Conservation (phyloP, 495 filamentous ascomycete genomes). For the Bacidia rubella region DNA sequence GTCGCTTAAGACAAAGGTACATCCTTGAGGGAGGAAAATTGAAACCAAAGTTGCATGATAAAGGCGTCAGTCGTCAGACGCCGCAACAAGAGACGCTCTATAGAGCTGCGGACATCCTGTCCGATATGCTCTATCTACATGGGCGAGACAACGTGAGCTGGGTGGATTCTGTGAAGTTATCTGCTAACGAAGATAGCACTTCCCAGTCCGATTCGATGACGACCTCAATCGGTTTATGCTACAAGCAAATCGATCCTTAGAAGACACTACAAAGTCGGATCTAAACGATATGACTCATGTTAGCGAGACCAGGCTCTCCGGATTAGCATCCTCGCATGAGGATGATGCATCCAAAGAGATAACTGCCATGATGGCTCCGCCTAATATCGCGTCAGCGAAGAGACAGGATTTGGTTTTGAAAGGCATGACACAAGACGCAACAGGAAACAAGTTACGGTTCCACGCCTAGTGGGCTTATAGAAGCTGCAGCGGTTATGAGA, state of each 20-base stretch:
- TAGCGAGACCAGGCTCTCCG: slow-evolving; percentile 20
- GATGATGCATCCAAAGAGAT: slow-evolving; percentile 2
- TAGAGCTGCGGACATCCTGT: slow-evolving; percentile 52
- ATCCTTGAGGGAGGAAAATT: slow-evolving; percentile 24
- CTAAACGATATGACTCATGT: slow-evolving; percentile 27
- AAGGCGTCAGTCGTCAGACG: slow-evolving; percentile 42
- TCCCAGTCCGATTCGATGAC: neutral
- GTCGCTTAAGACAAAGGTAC: slow-evolving; percentile 37
- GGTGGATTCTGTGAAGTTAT: too few relatives aligned
- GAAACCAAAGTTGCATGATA: slow-evolving; percentile 45
- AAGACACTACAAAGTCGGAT: neutral
- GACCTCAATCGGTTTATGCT: neutral
- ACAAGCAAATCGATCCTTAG: neutral
- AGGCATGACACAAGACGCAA: neutral
- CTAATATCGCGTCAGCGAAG: too few relatives aligned
- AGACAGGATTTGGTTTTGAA: neutral
- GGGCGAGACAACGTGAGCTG: too few relatives aligned
- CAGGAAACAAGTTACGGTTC: neutral
- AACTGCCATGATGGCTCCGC: too few relatives aligned
- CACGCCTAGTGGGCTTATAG: neutral
- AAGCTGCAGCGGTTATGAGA: slow-evolving; percentile 29
- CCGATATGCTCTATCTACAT: slow-evolving; percentile 48
- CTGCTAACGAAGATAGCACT: too few relatives aligned
- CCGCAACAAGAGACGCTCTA: slow-evolving; percentile 60
- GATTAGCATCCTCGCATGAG: neutral